A percentile compares a stretch with the other conserved stretches of the same genome.
These are phyloP conservation scores for Colletotrichum cereale DNA, from an alignment of 2,329 filamentous ascomycete genomes.

Conservation along the genomic window DNA sequence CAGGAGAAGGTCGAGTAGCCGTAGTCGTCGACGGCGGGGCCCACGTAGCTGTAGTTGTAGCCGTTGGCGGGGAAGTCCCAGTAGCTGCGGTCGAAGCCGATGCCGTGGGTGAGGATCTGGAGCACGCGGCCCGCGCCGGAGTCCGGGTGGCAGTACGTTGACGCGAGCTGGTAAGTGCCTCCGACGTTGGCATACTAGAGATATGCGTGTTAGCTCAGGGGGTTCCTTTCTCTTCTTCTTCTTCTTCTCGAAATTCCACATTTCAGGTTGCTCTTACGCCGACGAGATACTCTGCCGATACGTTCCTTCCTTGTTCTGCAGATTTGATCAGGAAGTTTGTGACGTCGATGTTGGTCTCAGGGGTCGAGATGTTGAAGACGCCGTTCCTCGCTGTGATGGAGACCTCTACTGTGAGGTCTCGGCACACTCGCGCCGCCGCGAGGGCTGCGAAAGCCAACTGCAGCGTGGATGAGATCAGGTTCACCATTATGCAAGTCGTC, in stretches of 20 bases:
- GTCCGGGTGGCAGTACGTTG: conserved; percentile 72
- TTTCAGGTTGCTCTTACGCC: conserved; percentile 50
- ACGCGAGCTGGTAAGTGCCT: conserved; percentile 68
- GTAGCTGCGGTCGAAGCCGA: conserved; percentile 62
- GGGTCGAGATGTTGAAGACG: conserved; percentile 62
- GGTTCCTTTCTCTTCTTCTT: background rate
- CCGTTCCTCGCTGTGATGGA: conserved; percentile 66
- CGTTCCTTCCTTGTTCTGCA: conserved; percentile 64
- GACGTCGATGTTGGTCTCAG: conserved; percentile 67
- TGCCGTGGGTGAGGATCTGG: conserved; percentile 57
- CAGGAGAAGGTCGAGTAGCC: conserved; percentile 71
- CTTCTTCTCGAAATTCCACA: background rate
- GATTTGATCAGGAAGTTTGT: conserved; percentile 66
- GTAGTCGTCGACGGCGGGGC: conserved; percentile 63
- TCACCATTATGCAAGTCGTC: conserved; percentile 43
- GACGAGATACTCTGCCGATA: conserved; percentile 56
- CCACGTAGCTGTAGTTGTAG: conserved; percentile 73
- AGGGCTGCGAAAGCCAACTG: conserved; percentile 45
- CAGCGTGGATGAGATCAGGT: conserved; percentile 18
- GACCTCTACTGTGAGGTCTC: conserved; percentile 68
- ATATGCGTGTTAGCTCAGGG: background rate
- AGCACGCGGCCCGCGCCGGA: conserved; percentile 52
- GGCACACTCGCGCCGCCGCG: conserved; percentile 54
- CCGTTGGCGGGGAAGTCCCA: conserved; percentile 71
- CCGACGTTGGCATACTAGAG: conserved; percentile 61